Conservation (phyloP, 495 filamentous ascomycete species). For the Annulohypoxylon stygium region DNA sequence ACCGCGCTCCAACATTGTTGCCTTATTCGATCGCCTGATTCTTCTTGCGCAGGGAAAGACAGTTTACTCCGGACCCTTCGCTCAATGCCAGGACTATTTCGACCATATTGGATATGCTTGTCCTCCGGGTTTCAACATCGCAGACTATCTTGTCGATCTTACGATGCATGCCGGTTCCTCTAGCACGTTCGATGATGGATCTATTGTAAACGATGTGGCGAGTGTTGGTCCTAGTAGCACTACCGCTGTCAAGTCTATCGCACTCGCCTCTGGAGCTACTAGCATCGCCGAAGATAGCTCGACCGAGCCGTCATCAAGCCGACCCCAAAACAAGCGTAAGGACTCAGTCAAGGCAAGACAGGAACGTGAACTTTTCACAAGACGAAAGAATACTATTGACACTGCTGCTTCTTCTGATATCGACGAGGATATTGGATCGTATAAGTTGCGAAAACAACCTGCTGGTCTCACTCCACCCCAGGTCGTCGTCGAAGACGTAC, state of each 20-base stretch:
- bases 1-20: conserved; percentile 99
- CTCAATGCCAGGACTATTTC: conserved; percentile 92
- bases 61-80: conserved; percentile 93
- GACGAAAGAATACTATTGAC: conserved; percentile 74
- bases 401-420: conserved; percentile 77
- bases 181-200: conserved; percentile 63
- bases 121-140: conserved; percentile 98
- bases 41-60: conserved; percentile 89
- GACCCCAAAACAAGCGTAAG: conserved; percentile 74
- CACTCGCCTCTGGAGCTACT: conserved; percentile 76
- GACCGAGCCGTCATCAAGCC: conserved; percentile 58
- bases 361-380: conserved; percentile 89
- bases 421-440: conserved; percentile 68
- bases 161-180: conserved; percentile 86
- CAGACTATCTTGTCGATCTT: conserved; percentile 95
- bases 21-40: conserved; percentile 94
- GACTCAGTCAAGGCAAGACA: conserved; percentile 85
- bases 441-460: conserved; percentile 75
- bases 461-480: conserved; percentile 71
- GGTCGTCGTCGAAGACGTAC: conserved; percentile 73
- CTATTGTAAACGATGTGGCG: conserved; percentile 70
- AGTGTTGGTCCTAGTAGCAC: conserved; percentile 89
- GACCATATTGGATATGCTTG: conserved; percentile 90
- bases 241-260: conserved; percentile 89
- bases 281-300: conserved; percentile 72